phyloP scores from a whole-genome alignment of 2,329 filamentous ascomycete genomes.

The Diaporthe citriasiana region DNA sequence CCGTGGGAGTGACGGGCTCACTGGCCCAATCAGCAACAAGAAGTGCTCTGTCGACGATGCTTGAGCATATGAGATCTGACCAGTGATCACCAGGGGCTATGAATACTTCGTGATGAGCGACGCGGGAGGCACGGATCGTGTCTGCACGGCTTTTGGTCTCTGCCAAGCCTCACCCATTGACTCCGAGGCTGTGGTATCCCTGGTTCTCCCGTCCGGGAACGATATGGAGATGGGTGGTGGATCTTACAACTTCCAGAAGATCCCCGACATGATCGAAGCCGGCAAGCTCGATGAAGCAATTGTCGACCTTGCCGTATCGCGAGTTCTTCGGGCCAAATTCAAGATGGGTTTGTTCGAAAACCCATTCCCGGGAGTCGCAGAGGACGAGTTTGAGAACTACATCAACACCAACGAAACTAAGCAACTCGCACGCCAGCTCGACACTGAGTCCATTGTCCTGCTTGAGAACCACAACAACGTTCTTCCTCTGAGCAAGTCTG shows the following conservation, averaged over 20 bases:
- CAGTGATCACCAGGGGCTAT: conserved; percentile 61
- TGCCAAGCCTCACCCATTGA: conserved; percentile 73
- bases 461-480: conserved; percentile 69
- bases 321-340: conserved; percentile 78
- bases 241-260: conserved; percentile 77
- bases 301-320: conserved; percentile 76
- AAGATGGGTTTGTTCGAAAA: conserved; percentile 79
- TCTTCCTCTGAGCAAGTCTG: conserved; percentile 71
- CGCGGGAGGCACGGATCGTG: conserved; percentile 78
- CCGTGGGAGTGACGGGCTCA: neutral
- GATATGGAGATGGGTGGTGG: conserved; percentile 85
- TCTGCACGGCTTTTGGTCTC: conserved; percentile 75
- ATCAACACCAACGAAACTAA: conserved; percentile 74
- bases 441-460: conserved; percentile 74
- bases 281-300: conserved; percentile 71
- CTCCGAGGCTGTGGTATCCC: conserved; percentile 71
- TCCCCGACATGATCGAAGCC: conserved; percentile 73
- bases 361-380: conserved; percentile 72
- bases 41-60: neutral
- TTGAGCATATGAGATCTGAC: neutral
- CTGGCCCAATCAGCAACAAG: neutral
- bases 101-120: conserved; percentile 76
- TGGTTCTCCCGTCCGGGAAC: conserved; percentile 76
- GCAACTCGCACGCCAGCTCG: conserved; percentile 72
- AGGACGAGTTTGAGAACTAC: conserved; percentile 67